Conservation (phyloP, 371 early-diverging fungal species). For the Zancudomyces culisetae region DNA sequence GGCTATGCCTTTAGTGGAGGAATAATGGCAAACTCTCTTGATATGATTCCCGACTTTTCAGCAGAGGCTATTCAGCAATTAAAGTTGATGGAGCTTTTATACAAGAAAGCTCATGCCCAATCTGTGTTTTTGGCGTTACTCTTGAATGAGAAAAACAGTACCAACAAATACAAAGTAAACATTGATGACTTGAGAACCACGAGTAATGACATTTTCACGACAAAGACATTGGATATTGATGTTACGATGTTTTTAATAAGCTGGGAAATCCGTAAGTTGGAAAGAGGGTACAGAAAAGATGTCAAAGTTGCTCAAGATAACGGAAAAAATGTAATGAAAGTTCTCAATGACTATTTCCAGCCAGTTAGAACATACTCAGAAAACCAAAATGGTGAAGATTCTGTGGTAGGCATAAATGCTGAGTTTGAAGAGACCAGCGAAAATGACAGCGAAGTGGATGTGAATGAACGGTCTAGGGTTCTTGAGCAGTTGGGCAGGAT, state of each 20-base stretch:
- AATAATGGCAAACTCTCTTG: neutral
- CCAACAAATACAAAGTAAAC: constrained; percentile 9
- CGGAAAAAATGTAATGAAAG: neutral
- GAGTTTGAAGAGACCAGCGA: neutral
- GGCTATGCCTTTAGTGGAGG: constrained; percentile 4
- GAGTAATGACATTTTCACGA: constrained; percentile 15
- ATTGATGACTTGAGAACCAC: too few species aligned
- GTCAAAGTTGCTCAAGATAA: neutral
- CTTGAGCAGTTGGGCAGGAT: neutral
- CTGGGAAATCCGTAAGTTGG: constrained; percentile 14
- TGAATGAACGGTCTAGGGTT: neutral
- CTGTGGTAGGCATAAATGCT: too few species aligned
- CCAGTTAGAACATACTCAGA: neutral
- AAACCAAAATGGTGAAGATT: neutral
- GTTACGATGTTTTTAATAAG: constrained; percentile 23
- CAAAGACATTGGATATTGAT: constrained; percentile 16
- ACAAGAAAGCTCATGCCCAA: constrained; percentile 17
- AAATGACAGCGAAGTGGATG: neutral
- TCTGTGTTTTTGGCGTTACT: constrained; percentile 21
- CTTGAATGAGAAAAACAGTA: constrained; percentile 10
- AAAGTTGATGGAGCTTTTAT: constrained; percentile 17
- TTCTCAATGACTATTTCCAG: neutral
- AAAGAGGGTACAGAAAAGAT: neutral
- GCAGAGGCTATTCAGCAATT: constrained; percentile 17
- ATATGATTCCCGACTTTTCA: constrained; percentile 12